A percentile compares a stretch with the other conserved stretches of the same genome.
Conservation (phyloP, 2,329 filamentous ascomycete species). For the Escovopsis sp. region DNA sequence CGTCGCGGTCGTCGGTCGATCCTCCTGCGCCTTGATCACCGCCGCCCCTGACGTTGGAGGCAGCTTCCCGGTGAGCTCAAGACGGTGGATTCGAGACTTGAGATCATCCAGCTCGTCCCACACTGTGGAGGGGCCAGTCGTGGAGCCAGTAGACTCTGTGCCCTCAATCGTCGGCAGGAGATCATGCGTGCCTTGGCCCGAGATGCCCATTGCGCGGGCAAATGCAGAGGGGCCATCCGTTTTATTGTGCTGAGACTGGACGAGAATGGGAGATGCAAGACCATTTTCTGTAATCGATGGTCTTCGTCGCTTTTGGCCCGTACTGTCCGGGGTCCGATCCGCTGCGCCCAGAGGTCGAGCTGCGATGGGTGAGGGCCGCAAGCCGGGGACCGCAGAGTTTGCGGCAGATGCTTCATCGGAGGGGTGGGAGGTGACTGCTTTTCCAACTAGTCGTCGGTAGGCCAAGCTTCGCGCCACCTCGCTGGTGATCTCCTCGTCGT, state of each 20-base stretch:
- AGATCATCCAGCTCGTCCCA: slow-evolving; percentile 97
- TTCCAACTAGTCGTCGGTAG: slow-evolving; percentile 25
- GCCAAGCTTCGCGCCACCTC: slow-evolving; percentile 27
- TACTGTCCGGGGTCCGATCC: slow-evolving; percentile 21
- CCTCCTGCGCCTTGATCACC: slow-evolving; percentile 57
- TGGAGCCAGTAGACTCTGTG: slow-evolving; percentile 78
- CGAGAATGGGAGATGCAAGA: slow-evolving; percentile 21
- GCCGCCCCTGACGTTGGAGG: slow-evolving; percentile 71
- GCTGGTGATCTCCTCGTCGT: slow-evolving; percentile 29
- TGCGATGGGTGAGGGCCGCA: slow-evolving; percentile 31
- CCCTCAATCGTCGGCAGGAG: slow-evolving; percentile 39
- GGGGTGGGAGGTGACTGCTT: slow-evolving; percentile 23
- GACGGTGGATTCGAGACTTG: slow-evolving; percentile 78
- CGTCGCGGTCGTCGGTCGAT: slow-evolving; percentile 78
- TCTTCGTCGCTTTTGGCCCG: slow-evolving; percentile 18
- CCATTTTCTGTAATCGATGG: slow-evolving; percentile 36
- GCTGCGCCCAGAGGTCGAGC: slow-evolving; percentile 34
- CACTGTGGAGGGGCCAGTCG: slow-evolving; percentile 78
- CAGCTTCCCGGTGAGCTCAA: slow-evolving; percentile 80
- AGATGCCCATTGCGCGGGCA: slow-evolving; percentile 26
- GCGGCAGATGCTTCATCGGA: slow-evolving; percentile 22
- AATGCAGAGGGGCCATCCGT: slow-evolving; percentile 47
- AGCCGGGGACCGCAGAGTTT: slow-evolving; percentile 16
- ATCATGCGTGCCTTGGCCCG: slow-evolving; percentile 15
- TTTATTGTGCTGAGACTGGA: slow-evolving; percentile 16